phyloP scores from a whole-genome alignment of 495 filamentous ascomycete species.

The Niebla homalea region DNA sequence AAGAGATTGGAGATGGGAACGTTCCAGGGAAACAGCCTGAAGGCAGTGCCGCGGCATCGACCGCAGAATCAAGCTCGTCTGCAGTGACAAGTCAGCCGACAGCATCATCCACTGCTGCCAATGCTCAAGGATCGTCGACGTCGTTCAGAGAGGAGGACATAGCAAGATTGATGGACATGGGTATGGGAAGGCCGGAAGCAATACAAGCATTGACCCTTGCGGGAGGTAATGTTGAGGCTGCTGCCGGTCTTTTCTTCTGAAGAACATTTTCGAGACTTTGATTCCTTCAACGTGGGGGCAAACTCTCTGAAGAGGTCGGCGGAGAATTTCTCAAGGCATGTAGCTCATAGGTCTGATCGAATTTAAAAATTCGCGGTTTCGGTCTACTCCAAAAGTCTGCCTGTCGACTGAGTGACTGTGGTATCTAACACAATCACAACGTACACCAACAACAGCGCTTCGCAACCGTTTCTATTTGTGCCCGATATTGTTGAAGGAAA shows the following conservation, averaged over 20 bases:
- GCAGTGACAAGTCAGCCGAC: constrained; percentile 9
- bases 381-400: too few species aligned
- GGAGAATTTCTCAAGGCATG: too few species aligned
- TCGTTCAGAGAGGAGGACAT: constrained; percentile 47
- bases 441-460: too few species aligned
- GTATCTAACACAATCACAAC: too few species aligned
- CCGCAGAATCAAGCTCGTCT: constrained; percentile 4
- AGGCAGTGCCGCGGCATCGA: background rate
- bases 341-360: too few species aligned
- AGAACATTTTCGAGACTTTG: background rate
- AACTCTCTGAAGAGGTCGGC: too few species aligned
- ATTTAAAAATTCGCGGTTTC: too few species aligned
- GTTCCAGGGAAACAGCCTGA: constrained; percentile 21
- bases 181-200: constrained; percentile 64
- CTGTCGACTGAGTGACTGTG: too few species aligned
- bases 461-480: too few species aligned
- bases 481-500: too few species aligned
- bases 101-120: background rate
- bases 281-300: too few species aligned
- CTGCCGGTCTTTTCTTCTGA: constrained; percentile 68
- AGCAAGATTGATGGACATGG: constrained; percentile 62
- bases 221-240: constrained; percentile 73
- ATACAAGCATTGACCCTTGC: constrained; percentile 69
- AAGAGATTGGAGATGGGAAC: constrained; percentile 10
- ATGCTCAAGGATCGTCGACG: constrained; percentile 11